phyloP scores from a whole-genome alignment of 179 eudicot genomes.

The Camellia oleifera region DNA sequence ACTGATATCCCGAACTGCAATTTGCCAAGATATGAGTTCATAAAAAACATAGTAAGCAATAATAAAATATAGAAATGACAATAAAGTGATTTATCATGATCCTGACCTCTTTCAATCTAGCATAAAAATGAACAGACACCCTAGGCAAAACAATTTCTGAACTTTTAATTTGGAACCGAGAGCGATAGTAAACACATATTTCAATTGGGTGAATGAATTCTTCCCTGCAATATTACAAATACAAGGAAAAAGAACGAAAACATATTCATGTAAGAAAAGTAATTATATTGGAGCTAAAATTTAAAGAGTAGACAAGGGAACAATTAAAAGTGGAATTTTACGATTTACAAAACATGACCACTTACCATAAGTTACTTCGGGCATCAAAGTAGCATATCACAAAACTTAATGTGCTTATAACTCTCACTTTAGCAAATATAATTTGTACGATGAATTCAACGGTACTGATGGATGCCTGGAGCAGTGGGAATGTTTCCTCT shows the following conservation, averaged over 20 bases:
- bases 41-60: background rate
- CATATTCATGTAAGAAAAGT: background rate
- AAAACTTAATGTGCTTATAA: conserved; percentile 59
- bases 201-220: conserved; percentile 75
- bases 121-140: conserved; percentile 52
- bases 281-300: conserved; percentile 10
- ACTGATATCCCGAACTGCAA: conserved; percentile 68
- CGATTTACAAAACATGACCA: conserved; percentile 5
- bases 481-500: conserved; percentile 65
- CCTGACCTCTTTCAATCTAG: conserved; percentile 72
- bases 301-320: background rate
- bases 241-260: conserved; percentile 7
- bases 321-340: background rate
- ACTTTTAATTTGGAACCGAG: conserved; percentile 36
- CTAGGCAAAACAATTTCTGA: conserved; percentile 36
- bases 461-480: conserved; percentile 56
- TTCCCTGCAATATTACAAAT: conserved; percentile 55
- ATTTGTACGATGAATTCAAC: conserved; percentile 64
- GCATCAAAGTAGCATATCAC: conserved; percentile 61
- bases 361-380: conserved; percentile 62
- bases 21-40: conserved; percentile 5
- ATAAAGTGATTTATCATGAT: conserved; percentile 14
- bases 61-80: background rate
- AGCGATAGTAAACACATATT: conserved; percentile 57
- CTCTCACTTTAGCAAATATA: conserved; percentile 58